Percentiles rank a stretch among this genome's conserved stretches.
These are phyloP conservation scores for Dictyophora rubrovolvata DNA, from an alignment of 768 basidiomycete genomes.

Conservation along the genomic window DNA sequence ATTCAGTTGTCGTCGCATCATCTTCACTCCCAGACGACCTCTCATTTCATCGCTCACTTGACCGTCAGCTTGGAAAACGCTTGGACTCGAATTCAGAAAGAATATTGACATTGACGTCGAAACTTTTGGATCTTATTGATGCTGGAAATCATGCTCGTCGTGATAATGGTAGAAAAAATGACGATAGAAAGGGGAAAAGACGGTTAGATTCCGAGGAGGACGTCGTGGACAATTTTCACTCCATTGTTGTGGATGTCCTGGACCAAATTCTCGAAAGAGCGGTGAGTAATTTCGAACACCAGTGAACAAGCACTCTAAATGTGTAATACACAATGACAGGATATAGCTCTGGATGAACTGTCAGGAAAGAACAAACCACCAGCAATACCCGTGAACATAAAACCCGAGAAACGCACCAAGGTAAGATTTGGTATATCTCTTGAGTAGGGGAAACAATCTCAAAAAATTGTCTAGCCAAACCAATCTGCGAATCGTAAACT, in stretches of 20 bases:
- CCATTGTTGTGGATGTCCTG: slow-evolving; percentile 69
- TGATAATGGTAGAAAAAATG: slow-evolving; percentile 5
- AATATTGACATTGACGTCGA: slow-evolving; percentile 57
- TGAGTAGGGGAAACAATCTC: not conserved
- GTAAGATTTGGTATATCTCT: slow-evolving; percentile 11
- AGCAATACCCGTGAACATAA: slow-evolving; percentile 47
- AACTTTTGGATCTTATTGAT: slow-evolving; percentile 43
- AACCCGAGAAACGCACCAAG: slow-evolving; percentile 15
- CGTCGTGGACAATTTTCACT: slow-evolving; percentile 73
- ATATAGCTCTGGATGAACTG: slow-evolving; percentile 72
- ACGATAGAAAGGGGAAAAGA: slow-evolving; percentile 42
- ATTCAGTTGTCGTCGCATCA: slow-evolving; percentile 54
- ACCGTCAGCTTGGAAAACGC: slow-evolving; percentile 53
- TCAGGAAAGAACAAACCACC: slow-evolving; percentile 61
- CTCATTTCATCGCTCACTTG: slow-evolving; percentile 82
- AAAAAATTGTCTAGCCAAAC: slow-evolving; percentile 24
- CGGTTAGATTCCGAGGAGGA: slow-evolving; percentile 63
- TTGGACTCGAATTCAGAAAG: slow-evolving; percentile 61
- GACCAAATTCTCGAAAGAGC: slow-evolving; percentile 80
- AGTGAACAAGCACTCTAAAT: not conserved
- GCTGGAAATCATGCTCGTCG: slow-evolving; percentile 27
- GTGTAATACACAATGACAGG: slow-evolving; percentile 34
- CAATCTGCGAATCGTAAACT: slow-evolving; percentile 32
- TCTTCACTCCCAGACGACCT: slow-evolving; percentile 64
- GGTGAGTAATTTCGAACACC: slow-evolving; percentile 31